Evolutionary conservation across 23 red algal species (phyloP).

Genomic region (Gracilaria vermiculophylla): DNA sequence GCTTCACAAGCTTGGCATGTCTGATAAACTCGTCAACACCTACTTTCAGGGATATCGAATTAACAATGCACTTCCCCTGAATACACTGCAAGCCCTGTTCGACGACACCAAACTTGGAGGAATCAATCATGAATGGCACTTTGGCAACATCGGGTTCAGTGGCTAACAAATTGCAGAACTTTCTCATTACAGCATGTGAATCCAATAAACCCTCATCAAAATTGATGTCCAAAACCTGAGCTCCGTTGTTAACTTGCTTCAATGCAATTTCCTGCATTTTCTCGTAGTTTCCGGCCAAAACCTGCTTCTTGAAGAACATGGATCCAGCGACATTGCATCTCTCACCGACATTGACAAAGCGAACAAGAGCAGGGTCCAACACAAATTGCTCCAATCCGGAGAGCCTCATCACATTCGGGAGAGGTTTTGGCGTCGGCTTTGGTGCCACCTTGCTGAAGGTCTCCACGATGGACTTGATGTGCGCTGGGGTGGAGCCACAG

Average conservation of each 20-base stretch:
- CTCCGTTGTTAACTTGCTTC: constrained; percentile 86
- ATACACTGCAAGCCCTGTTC: constrained; percentile 74
- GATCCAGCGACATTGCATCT: constrained; percentile 83
- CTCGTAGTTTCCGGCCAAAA: constrained; percentile 80
- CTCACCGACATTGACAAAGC: constrained; percentile 86
- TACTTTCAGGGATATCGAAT: constrained; percentile 75
- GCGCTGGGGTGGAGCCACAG: constrained; percentile 69
- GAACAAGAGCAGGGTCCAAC: constrained; percentile 68
- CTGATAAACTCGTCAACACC: constrained; percentile 71
- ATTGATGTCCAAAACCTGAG: constrained; percentile 80
- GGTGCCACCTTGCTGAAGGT: constrained; percentile 33
- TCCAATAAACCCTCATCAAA: constrained; percentile 89
- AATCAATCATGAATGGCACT: constrained; percentile 88
- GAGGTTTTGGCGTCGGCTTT: constrained; percentile 26
- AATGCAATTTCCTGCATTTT: constrained; percentile 85
- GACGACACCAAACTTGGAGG: constrained; percentile 74
- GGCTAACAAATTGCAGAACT: constrained; percentile 79
- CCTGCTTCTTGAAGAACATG: constrained; percentile 76
- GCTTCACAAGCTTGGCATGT: constrained; percentile 59
- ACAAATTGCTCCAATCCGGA: constrained; percentile 70
- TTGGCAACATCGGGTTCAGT: constrained; percentile 82
- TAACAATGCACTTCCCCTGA: constrained; percentile 89
- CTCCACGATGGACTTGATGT: constrained; percentile 62
- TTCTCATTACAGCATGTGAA: constrained; percentile 68
- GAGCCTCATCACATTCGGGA: constrained; percentile 61